phyloP scores from a whole-genome alignment of 148 eudicot genomes.

The Rhododendron griersonianum region DNA sequence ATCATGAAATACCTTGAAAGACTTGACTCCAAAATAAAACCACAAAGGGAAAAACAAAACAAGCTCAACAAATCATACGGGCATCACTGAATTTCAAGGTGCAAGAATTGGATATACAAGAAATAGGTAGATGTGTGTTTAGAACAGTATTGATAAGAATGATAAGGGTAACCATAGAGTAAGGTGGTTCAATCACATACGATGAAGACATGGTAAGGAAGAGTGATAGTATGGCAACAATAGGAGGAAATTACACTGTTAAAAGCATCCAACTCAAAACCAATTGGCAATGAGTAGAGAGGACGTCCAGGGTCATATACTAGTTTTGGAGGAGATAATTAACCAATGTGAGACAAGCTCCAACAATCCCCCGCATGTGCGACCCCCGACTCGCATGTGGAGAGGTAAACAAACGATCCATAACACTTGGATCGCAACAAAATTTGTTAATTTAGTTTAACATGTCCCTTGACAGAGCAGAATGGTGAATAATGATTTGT shows the following conservation, averaged over 20 bases:
- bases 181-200: neutral
- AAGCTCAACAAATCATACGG: slow-evolving; percentile 5
- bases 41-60: neutral
- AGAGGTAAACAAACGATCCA: neutral
- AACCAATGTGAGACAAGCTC: neutral
- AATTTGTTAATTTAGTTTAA: neutral
- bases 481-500: neutral
- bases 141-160: neutral
- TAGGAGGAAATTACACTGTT: neutral
- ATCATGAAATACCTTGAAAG: neutral
- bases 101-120: neutral
- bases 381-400: neutral
- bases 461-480: neutral
- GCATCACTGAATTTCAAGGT: neutral
- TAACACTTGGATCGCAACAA: neutral
- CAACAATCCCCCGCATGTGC: neutral
- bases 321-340: neutral
- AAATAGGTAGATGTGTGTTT: neutral
- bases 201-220: neutral
- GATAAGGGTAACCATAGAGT: neutral
- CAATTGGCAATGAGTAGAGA: neutral
- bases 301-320: neutral
- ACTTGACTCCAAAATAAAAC: neutral
- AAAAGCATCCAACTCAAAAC: neutral
- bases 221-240: neutral